Evolutionary conservation across 2,329 filamentous ascomycete species (phyloP).

Genomic region (Thelonectria blattea): DNA sequence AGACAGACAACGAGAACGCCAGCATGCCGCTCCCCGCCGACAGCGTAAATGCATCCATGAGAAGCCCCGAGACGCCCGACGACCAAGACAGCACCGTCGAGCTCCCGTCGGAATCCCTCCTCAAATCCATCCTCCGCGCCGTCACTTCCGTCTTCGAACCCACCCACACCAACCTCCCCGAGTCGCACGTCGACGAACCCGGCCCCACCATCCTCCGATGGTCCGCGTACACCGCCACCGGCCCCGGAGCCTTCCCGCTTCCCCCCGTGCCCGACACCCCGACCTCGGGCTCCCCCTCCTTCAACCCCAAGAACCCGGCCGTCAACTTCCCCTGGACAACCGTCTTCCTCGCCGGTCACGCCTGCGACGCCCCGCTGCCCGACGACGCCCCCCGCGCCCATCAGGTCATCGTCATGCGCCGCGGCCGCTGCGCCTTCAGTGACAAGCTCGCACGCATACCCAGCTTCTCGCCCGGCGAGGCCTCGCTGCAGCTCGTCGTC

Average conservation of each 20-base stretch:
- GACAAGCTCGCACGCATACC: constrained; percentile 88
- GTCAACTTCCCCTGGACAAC: constrained; percentile 68
- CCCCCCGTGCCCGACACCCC: constrained; percentile 68
- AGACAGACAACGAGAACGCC: constrained; percentile 36
- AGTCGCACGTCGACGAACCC: constrained; percentile 39
- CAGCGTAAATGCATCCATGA: constrained; percentile 22
- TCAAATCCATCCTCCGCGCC: constrained; percentile 54
- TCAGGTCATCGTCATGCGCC: constrained; percentile 80
- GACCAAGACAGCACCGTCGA: constrained; percentile 17
- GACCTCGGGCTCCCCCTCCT: constrained; percentile 49
- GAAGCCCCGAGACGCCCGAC: constrained; percentile 14
- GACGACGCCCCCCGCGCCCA: constrained; percentile 61
- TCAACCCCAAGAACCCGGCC: constrained; percentile 45
- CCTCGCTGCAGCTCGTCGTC: constrained; percentile 79
- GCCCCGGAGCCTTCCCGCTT: constrained; percentile 69
- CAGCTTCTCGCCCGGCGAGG: constrained; percentile 66
- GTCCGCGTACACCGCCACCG: constrained; percentile 60
- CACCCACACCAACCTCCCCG: constrained; percentile 39
- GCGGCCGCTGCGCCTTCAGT: constrained; percentile 85
- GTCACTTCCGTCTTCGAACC: constrained; percentile 53
- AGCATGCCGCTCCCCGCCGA: constrained; percentile 29
- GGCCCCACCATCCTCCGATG: constrained; percentile 53
- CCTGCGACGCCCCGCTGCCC: constrained; percentile 66
- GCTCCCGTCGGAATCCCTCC: constrained; percentile 47
- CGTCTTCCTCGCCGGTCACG: constrained; percentile 73